Evolutionary conservation across 352 stramenopile species (phyloP), one percentile per base, ranked within the genome.

Genomic region (Phytophthora chlamydospora): DNA sequence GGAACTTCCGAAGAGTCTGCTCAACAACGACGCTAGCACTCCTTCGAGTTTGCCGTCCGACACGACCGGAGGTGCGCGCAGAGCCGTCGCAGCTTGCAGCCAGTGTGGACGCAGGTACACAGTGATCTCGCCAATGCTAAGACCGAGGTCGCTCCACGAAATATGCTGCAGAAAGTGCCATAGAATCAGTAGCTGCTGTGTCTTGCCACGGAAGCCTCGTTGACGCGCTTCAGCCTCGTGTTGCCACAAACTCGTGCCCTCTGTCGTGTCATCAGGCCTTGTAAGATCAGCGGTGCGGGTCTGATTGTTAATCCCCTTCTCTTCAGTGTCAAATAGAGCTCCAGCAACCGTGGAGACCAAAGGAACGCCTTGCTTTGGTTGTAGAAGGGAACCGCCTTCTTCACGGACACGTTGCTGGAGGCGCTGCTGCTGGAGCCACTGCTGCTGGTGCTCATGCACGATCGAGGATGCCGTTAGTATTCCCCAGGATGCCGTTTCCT

Each of bases 371-470:
- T 24, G 21, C n/a, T n/a, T n/a, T n/a, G n/a, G n/a, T n/a, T n/a
- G n/a, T n/a, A n/a, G n/a, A n/a, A n/a, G n/a, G n/a, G n/a, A n/a
- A n/a, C n/a, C n/a, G n/a, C n/a, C n/a, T n/a, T n/a, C n/a, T n/a
- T n/a, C n/a, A 24, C 21, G 21, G 3, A 49, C 16, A 2, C 41
- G 40, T 24, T 58, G 31, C 21, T 59, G 51, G 6, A 33, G n/a
- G 36, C 32, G 31, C 14, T 50, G 40, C 6, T 51, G 51, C 16
- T 59, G 35, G 16, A 31, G 19, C 24, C 35, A 45, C 29, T 47
- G 56, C 16, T 48, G 31, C 13, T 36, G n/a, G 19, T 38, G 35
- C 7, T 49, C 44, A 13, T 63, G 55, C 16, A 56, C 35, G 19
- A 19, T 45, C 24, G 21, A 55, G 4, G 55, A 45, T 19, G 44